phyloP scores from a whole-genome alignment of 1,139 yeast genomes.

The Hemisphaericaspora xylanilytica region DNA sequence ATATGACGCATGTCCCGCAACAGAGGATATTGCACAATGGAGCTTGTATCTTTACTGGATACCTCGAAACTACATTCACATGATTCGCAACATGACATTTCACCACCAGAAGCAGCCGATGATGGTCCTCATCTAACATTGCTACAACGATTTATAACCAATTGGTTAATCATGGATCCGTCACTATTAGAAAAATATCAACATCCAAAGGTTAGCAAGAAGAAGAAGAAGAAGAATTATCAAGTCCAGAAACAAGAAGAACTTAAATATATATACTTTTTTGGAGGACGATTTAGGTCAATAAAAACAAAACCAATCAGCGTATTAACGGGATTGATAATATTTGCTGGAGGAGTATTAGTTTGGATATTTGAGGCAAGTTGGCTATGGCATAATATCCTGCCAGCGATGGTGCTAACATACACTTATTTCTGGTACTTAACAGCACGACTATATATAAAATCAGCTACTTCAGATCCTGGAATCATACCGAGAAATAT shows the following conservation, averaged over 20 bases:
- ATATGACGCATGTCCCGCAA: conserved; percentile 4
- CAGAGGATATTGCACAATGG: conserved; percentile 2
- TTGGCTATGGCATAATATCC: conserved; percentile 57
- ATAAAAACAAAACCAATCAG: conserved; percentile 37
- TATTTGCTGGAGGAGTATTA: conserved; percentile 51
- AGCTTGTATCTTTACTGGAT: conserved; percentile 3
- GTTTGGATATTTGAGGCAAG: conserved; percentile 43
- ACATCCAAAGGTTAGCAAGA: conserved; percentile 3
- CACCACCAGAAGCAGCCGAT: neutral
- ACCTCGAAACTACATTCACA: conserved; percentile 2
- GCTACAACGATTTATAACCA: conserved; percentile 29
- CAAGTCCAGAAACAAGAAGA: conserved; percentile 32
- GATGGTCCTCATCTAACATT: conserved; percentile 9
- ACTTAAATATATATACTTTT: conserved; percentile 44
- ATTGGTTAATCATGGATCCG: conserved; percentile 48
- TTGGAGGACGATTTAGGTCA: conserved; percentile 64
- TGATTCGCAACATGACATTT: neutral
- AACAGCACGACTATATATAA: conserved; percentile 46
- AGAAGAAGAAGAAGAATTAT: conserved; percentile 25
- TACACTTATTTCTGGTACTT: conserved; percentile 59
- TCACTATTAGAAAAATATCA: conserved; percentile 11
- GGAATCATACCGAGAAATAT: conserved; percentile 70
- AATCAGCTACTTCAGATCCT: conserved; percentile 63
- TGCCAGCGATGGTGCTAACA: conserved; percentile 57
- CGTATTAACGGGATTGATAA: conserved; percentile 29